Conservation (phyloP, 2,329 filamentous ascomycete species). For the Capronia coronata region DNA sequence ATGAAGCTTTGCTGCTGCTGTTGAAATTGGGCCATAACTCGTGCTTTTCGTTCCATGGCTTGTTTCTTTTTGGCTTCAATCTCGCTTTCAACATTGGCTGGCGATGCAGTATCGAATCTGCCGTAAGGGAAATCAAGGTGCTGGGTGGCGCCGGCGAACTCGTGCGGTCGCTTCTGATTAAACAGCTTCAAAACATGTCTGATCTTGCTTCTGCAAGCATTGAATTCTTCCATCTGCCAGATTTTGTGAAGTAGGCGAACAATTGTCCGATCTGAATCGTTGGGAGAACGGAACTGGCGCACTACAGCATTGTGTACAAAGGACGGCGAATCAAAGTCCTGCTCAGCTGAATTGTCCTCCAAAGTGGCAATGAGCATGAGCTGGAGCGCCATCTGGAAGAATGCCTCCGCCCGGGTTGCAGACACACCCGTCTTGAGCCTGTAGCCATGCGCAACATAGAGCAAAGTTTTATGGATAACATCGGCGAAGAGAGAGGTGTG, state of each 20-base stretch:
- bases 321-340: slow-evolving; percentile 51
- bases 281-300: slow-evolving; percentile 28
- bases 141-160: slow-evolving; percentile 63
- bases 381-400: slow-evolving; percentile 85
- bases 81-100: slow-evolving; percentile 57
- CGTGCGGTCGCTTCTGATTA: slow-evolving; percentile 69
- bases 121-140: slow-evolving; percentile 61
- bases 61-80: slow-evolving; percentile 82
- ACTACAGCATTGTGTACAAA: slow-evolving; percentile 68
- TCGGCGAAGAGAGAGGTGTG: slow-evolving; percentile 80
- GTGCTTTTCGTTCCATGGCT: slow-evolving; percentile 79
- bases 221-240: slow-evolving; percentile 64
- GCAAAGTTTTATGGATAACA: slow-evolving; percentile 78
- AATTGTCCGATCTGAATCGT: slow-evolving; percentile 42
- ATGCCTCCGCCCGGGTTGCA: slow-evolving; percentile 77
- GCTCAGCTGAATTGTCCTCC: slow-evolving; percentile 62
- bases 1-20: slow-evolving; percentile 95
- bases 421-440: slow-evolving; percentile 68
- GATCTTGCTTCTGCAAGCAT: slow-evolving; percentile 78
- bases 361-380: slow-evolving; percentile 76
- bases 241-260: slow-evolving; percentile 49
- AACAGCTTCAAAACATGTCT: slow-evolving; percentile 74
- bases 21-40: slow-evolving; percentile 96
- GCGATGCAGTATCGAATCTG: slow-evolving; percentile 72
- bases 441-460: slow-evolving; percentile 68